Percentiles rank a stretch among this genome's conserved stretches.
Conservation (phyloP, 148 eudicot species). For the Rhododendron griersonianum region DNA sequence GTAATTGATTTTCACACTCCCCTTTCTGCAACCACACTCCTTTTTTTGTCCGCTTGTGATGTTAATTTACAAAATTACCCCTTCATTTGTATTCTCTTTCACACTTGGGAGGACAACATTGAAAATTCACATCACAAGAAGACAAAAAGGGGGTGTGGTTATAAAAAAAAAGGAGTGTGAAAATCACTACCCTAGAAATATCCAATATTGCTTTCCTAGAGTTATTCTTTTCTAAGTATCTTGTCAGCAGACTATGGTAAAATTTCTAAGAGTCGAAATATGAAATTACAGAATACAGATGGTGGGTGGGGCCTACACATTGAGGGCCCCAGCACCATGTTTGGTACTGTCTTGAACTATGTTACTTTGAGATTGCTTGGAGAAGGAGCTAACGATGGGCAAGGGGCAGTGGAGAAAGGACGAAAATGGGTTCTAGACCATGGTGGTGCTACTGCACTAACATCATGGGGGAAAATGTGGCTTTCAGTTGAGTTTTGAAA, state of each 20-base stretch:
- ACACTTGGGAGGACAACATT: background rate
- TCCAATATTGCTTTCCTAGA: constrained; percentile 4
- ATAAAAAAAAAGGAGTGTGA: background rate
- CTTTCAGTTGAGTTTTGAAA: constrained; percentile 73
- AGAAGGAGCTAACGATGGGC: constrained; percentile 83
- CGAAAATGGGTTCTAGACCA: constrained; percentile 83
- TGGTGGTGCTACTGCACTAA: constrained; percentile 87
- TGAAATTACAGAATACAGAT: constrained; percentile 68
- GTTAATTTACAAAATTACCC: background rate
- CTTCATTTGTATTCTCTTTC: background rate
- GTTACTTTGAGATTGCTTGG: constrained; percentile 93
- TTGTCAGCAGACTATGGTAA: background rate
- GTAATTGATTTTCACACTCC: background rate
- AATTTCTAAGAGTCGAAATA: background rate
- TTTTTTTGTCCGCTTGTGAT: too few species aligned
- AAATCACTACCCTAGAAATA: background rate
- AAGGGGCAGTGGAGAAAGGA: constrained; percentile 92
- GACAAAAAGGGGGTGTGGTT: background rate
- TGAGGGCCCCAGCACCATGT: constrained; percentile 97
- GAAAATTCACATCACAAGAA: background rate
- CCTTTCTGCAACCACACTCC: background rate
- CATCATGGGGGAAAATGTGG: constrained; percentile 99
- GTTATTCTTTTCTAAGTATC: background rate
- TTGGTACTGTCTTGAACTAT: constrained; percentile 83
- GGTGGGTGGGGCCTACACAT: constrained; percentile 99